phyloP scores from a whole-genome alignment of 208 protist genomes.

The Crithidia sp. region DNA sequence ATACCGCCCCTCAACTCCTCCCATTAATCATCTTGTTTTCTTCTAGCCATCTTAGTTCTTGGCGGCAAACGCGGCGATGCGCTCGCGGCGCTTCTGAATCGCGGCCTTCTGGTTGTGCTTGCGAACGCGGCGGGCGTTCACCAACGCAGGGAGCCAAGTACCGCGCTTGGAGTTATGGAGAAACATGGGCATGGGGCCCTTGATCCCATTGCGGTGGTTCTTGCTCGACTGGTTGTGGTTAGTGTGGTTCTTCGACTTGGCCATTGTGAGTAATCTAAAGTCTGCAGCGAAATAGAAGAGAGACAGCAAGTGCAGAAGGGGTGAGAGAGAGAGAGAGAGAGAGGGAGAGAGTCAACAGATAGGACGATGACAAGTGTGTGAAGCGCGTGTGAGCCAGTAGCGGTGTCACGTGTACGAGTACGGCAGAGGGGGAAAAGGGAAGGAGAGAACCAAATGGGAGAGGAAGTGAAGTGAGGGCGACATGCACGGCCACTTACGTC shows the following conservation, averaged over 20 bases:
- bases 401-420: neutral
- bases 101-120: constrained; percentile 91
- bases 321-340: constrained; percentile 5
- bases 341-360: neutral
- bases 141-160: constrained; percentile 75
- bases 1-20: neutral
- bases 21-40: constrained; percentile 5
- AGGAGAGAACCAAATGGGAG: neutral
- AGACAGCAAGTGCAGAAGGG: neutral
- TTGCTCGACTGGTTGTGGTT: constrained; percentile 94
- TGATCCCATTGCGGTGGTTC: constrained; percentile 93
- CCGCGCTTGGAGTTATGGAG: constrained; percentile 86
- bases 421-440: neutral
- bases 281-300: neutral
- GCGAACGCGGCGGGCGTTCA: constrained; percentile 85
- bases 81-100: constrained; percentile 76
- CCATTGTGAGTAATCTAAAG: constrained; percentile 55
- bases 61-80: constrained; percentile 61
- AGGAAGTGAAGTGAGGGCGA: neutral
- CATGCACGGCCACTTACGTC: neutral
- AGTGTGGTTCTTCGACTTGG: constrained; percentile 95
- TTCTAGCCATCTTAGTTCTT: constrained; percentile 33
- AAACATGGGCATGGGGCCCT: constrained; percentile 71
- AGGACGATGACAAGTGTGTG: neutral
- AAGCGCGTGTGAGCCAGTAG: neutral